phyloP scores from a whole-genome alignment of 768 basidiomycete species.

The Boletus bicolor region DNA sequence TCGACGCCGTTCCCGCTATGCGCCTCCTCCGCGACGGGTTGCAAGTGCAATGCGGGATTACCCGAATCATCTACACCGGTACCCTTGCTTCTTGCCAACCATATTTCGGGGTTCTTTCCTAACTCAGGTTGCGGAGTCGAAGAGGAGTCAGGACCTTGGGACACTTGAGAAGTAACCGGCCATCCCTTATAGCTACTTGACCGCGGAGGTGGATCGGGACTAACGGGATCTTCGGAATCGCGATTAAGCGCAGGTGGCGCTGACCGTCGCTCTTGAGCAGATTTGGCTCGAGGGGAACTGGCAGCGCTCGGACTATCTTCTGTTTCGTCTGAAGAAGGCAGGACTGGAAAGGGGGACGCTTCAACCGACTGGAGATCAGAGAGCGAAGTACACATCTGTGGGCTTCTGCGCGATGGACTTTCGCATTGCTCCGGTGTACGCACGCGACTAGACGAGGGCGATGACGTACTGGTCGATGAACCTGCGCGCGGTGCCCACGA shows the following conservation, averaged over 20 bases:
- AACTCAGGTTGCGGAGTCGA: slow-evolving; percentile 34
- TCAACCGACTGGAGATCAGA: slow-evolving; percentile 39
- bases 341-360: slow-evolving; percentile 39
- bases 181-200: slow-evolving; percentile 24
- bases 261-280: slow-evolving; percentile 29
- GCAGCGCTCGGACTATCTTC: background rate
- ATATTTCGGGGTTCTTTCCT: slow-evolving; percentile 39
- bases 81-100: slow-evolving; percentile 25
- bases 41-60: slow-evolving; percentile 9
- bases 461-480: slow-evolving; percentile 26
- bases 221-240: slow-evolving; percentile 31
- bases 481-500: slow-evolving; percentile 54
- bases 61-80: slow-evolving; percentile 15
- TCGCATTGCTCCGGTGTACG: slow-evolving; percentile 13
- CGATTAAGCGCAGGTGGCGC: slow-evolving; percentile 54
- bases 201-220: slow-evolving; percentile 24
- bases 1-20: slow-evolving; percentile 1
- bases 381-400: slow-evolving; percentile 34
- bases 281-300: background rate
- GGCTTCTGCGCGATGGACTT: slow-evolving; percentile 6
- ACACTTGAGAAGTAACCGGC: background rate
- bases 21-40: slow-evolving; percentile 26
- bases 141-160: background rate
- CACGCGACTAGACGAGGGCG: slow-evolving; percentile 26
- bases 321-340: slow-evolving; percentile 6